These are phyloP conservation scores for Lotmaria passim DNA, from an alignment of 208 protist species.

Conservation along the genomic window DNA sequence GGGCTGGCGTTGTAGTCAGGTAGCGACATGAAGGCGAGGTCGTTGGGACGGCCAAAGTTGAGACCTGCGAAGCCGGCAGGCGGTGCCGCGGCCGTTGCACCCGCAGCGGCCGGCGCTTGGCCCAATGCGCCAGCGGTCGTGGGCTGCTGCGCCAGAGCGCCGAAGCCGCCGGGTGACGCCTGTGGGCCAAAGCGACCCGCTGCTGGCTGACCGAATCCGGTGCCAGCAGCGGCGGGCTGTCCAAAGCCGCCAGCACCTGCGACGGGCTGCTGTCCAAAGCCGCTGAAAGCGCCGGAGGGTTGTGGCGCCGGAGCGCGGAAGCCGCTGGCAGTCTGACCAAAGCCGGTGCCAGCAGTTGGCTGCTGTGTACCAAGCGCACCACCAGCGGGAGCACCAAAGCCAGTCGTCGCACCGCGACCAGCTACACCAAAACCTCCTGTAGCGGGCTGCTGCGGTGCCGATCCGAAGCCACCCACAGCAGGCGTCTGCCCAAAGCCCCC, in stretches of 20 bases:
- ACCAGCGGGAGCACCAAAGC: conserved; percentile 19
- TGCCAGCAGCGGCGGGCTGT: conserved; percentile 29
- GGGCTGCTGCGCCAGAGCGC: conserved; percentile 35
- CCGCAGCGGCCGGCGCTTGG: conserved; percentile 7
- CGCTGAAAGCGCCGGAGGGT: background rate
- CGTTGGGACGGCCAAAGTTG: conserved; percentile 36
- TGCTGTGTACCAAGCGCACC: conserved; percentile 14
- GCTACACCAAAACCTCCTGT: conserved; percentile 3
- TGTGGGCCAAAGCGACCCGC: background rate
- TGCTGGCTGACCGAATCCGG: conserved; percentile 53
- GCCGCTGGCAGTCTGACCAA: conserved; percentile 48
- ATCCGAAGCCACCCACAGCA: conserved; percentile 28
- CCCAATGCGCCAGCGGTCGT: conserved; percentile 1
- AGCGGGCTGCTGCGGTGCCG: too few relatives aligned
- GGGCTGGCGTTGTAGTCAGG: conserved; percentile 78
- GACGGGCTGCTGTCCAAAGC: conserved; percentile 1
- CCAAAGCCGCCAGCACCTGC: conserved; percentile 30
- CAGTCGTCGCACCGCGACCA: conserved; percentile 18
- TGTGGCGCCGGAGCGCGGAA: conserved; percentile 9
- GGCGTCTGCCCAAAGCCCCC: conserved; percentile 21
- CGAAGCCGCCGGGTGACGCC: conserved; percentile 26
- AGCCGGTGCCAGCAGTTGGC: conserved; percentile 36
- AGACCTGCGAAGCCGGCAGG: background rate
- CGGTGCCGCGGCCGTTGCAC: background rate
- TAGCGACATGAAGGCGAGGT: conserved; percentile 68